Conservation (phyloP, 805 yeast genomes). For the Vanderwaltozyma polyspora region DNA sequence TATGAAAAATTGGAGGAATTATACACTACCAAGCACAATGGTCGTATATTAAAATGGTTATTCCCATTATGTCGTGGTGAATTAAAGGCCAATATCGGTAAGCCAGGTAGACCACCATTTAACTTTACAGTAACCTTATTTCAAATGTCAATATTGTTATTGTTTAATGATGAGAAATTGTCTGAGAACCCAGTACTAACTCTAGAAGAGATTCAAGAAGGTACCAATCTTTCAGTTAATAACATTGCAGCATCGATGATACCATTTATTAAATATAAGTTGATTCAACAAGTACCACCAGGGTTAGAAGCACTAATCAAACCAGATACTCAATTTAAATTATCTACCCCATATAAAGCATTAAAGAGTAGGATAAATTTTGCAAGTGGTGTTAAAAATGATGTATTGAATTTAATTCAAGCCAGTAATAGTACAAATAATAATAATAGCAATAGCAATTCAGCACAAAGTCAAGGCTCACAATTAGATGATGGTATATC, state of each 20-base stretch:
- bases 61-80: conserved; percentile 94
- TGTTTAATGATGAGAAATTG: conserved; percentile 54
- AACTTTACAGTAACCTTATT: conserved; percentile 70
- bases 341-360: conserved; percentile 74
- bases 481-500: conserved; percentile 45
- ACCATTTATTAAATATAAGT: conserved; percentile 69
- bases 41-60: conserved; percentile 87
- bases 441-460: conserved; percentile 8
- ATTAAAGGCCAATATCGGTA: conserved; percentile 71
- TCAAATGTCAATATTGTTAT: conserved; percentile 76
- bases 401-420: conserved; percentile 17
- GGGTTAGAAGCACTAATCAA: conserved; percentile 42
- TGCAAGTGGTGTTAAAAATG: conserved; percentile 42
- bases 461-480: conserved; percentile 27
- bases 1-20: conserved; percentile 56
- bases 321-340: conserved; percentile 50
- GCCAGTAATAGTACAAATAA: conserved; percentile 10
- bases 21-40: conserved; percentile 67
- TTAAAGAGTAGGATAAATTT: conserved; percentile 78
- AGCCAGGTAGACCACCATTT: conserved; percentile 73
- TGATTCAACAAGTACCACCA: conserved; percentile 56
- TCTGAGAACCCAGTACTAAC: conserved; percentile 23
- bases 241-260: conserved; percentile 64
- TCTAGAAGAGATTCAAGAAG: conserved; percentile 47
- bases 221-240: conserved; percentile 56